Conservation (phyloP, 2,329 filamentous ascomycete species). For the Trichophyton mentagrophytes region DNA sequence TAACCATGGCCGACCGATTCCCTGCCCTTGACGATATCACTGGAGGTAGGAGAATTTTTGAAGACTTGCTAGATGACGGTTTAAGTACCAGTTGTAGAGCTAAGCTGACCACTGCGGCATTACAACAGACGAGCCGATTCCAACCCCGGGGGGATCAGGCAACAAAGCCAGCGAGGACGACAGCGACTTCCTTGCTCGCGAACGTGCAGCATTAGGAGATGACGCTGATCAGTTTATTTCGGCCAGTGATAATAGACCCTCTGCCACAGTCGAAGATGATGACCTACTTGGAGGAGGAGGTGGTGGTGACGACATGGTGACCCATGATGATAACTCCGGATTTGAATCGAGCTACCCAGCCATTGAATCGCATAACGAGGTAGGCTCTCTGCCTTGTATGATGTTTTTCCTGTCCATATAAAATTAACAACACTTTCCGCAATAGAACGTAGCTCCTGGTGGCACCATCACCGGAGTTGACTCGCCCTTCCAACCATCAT, state of each 20-base stretch:
- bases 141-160: conserved; percentile 17
- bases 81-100: background rate
- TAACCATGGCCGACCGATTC: conserved; percentile 61
- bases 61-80: background rate
- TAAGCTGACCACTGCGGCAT: background rate
- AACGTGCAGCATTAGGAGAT: conserved; percentile 80
- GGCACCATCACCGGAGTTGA: conserved; percentile 65
- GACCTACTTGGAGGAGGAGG: conserved; percentile 54
- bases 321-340: conserved; percentile 36
- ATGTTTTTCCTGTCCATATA: background rate
- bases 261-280: conserved; percentile 48
- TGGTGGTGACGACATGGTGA: conserved; percentile 16
- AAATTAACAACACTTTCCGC: background rate
- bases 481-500: conserved; percentile 44
- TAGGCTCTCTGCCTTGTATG: conserved; percentile 27
- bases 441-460: conserved; percentile 57
- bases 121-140: conserved; percentile 16
- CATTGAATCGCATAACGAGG: conserved; percentile 60
- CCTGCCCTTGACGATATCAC: conserved; percentile 63
- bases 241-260: conserved; percentile 45
- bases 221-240: conserved; percentile 85
- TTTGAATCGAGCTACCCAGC: conserved; percentile 91
- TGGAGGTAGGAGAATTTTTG: background rate
- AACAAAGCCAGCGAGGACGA: conserved; percentile 33
- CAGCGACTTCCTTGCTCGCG: conserved; percentile 80